A percentile compares a stretch with the other conserved stretches of the same genome.
These are phyloP conservation scores for Xylariaceae sp. DNA, from an alignment of 2,329 filamentous ascomycete genomes.

Conservation along the genomic window DNA sequence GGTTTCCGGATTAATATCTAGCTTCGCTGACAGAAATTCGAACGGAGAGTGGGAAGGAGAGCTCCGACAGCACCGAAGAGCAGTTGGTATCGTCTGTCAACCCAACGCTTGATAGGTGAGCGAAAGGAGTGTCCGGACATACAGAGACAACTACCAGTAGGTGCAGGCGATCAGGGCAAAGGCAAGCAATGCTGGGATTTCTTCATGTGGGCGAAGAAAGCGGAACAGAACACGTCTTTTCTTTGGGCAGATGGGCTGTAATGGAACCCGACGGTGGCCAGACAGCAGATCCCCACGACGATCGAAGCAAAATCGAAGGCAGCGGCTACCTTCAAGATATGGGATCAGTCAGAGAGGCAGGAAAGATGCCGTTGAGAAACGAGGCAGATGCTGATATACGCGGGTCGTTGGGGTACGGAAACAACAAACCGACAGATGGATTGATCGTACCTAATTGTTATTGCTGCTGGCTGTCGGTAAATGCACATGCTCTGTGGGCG, in stretches of 20 bases:
- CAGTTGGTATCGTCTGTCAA: conserved; percentile 9
- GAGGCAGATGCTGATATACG: conserved; percentile 1
- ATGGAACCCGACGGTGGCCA: not conserved
- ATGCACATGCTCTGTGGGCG: not conserved
- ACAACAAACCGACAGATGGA: not conserved
- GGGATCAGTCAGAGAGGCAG: conserved; percentile 1
- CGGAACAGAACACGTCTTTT: not conserved
- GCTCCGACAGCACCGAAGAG: conserved; percentile 6
- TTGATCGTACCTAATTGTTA: not conserved
- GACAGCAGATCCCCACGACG: not conserved
- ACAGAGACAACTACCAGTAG: conserved; percentile 12
- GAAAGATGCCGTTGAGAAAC: not conserved
- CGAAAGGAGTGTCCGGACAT: conserved; percentile 13
- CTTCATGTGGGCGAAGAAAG: not conserved
- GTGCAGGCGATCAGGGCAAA: conserved; percentile 7
- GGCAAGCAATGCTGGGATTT: conserved; percentile 1
- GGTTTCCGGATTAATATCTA: conserved; percentile 20
- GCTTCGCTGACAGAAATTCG: conserved; percentile 8
- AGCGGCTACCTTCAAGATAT: conserved; percentile 1
- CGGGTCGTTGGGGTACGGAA: not conserved
- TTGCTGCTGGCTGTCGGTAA: not conserved
- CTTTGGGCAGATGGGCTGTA: no score
- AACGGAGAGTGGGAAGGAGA: conserved; percentile 6
- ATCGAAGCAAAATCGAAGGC: conserved; percentile 2
- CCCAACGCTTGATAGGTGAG: conserved; percentile 6